Conservation (phyloP, 169 alveolate species). For the Plasmodium knowlesi region DNA sequence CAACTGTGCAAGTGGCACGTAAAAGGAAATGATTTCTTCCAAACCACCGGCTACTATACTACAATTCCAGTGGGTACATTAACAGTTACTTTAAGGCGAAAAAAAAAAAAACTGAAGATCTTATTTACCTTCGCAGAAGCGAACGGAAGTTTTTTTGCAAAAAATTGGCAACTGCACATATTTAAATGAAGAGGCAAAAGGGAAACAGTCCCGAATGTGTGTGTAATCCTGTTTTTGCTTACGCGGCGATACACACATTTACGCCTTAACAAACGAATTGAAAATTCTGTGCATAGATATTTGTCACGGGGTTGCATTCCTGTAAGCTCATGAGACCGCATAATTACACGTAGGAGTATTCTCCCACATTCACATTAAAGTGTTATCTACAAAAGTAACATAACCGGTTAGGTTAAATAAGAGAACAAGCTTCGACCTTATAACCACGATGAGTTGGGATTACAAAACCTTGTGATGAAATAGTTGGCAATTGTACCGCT, state of each 20-base stretch:
- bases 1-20: not conserved
- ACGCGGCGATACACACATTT: not conserved
- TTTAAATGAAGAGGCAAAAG: not conserved
- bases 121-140: not conserved
- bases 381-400: not conserved
- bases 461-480: not conserved
- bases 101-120: not conserved
- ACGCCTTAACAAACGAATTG: not conserved
- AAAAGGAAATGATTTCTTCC: not conserved
- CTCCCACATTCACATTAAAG: not conserved
- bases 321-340: not conserved
- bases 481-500: not conserved
- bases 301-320: not conserved
- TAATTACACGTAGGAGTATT: not conserved
- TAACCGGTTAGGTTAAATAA: not conserved
- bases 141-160: not conserved
- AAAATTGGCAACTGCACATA: not conserved
- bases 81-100: too few species aligned
- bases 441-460: not conserved
- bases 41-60: not conserved
- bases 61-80: not conserved
- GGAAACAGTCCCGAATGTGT: not conserved
- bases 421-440: not conserved
- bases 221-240: not conserved
- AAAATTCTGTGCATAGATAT: not conserved